phyloP scores from a whole-genome alignment of 345 rosid genomes.

The Linum trigynum region DNA sequence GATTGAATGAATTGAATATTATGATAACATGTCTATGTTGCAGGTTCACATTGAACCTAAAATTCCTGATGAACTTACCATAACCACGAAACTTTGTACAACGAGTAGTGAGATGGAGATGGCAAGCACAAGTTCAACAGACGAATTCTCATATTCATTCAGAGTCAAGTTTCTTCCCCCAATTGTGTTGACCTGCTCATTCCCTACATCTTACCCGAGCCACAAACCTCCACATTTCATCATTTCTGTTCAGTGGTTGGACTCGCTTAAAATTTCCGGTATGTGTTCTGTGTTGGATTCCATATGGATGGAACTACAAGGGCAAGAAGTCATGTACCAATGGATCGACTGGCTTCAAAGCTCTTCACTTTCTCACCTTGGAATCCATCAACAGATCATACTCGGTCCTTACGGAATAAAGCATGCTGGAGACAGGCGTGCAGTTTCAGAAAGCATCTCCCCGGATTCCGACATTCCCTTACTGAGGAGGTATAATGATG shows the following conservation, averaged over 20 bases:
- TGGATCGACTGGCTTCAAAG: constrained; percentile 72
- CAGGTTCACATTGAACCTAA: constrained; percentile 60
- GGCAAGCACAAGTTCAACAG: constrained; percentile 17
- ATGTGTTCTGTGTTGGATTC: constrained; percentile 69
- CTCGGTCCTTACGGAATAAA: constrained; percentile 63
- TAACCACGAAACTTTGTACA: constrained; percentile 47
- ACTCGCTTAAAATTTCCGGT: constrained; percentile 42
- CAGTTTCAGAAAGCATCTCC: constrained; percentile 48
- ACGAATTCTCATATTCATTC: constrained; percentile 65
- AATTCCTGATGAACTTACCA: constrained; percentile 25
- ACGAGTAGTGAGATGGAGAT: constrained; percentile 12
- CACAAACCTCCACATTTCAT: constrained; percentile 56
- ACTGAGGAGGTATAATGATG: constrained; percentile 59
- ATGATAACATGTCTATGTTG: constrained; percentile 12
- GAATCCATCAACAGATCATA: constrained; percentile 38
- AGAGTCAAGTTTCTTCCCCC: constrained; percentile 68
- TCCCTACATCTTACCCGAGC: constrained; percentile 75
- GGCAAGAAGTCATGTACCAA: constrained; percentile 65
- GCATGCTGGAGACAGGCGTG: constrained; percentile 44
- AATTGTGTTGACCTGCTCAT: constrained; percentile 57
- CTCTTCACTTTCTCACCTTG: constrained; percentile 54
- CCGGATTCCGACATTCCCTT: constrained; percentile 52
- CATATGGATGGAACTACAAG: constrained; percentile 57
- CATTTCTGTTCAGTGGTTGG: constrained; percentile 70
- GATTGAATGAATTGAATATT: constrained; percentile 5